Evolutionary conservation across 441 rosid genomes (phyloP).

Genomic region (Erysimum cheiri): DNA sequence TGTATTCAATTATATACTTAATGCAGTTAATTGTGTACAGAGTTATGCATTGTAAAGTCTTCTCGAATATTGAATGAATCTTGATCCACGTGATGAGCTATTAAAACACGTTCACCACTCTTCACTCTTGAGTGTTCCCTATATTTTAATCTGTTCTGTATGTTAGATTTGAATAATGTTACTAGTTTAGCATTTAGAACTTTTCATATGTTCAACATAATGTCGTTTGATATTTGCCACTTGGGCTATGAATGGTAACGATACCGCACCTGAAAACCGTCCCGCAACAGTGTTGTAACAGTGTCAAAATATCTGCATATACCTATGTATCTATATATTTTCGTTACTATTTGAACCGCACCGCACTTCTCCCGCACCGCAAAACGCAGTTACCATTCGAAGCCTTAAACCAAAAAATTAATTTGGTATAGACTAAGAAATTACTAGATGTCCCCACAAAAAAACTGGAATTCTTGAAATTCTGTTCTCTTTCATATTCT

Average conservation of each 20-base stretch:
- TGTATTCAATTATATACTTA: conserved; percentile 6
- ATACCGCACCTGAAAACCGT: too few relatives aligned
- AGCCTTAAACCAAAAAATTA: not conserved
- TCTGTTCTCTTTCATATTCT: not conserved
- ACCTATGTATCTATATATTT: too few relatives aligned
- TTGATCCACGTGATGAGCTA: conserved; percentile 23
- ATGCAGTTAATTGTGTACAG: conserved; percentile 1
- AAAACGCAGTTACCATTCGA: too few relatives aligned
- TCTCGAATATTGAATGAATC: conserved; percentile 10
- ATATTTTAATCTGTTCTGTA: not conserved
- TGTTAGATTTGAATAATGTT: not conserved
- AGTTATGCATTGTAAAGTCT: conserved; percentile 25
- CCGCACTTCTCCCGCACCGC: too few relatives aligned
- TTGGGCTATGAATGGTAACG: too few relatives aligned
- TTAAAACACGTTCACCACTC: conserved; percentile 27
- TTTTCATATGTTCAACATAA: not conserved
- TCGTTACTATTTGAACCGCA: too few relatives aligned
- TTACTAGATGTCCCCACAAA: not conserved
- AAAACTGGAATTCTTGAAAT: not conserved
- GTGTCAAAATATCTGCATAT: too few relatives aligned
- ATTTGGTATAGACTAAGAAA: not conserved
- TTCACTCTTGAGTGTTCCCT: conserved; percentile 21
- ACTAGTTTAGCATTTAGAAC: not conserved
- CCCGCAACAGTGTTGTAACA: too few relatives aligned
- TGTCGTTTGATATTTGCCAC: not conserved